Evolutionary conservation across 768 basidiomycete species (phyloP).

Genomic region (Suillus hirtellus): DNA sequence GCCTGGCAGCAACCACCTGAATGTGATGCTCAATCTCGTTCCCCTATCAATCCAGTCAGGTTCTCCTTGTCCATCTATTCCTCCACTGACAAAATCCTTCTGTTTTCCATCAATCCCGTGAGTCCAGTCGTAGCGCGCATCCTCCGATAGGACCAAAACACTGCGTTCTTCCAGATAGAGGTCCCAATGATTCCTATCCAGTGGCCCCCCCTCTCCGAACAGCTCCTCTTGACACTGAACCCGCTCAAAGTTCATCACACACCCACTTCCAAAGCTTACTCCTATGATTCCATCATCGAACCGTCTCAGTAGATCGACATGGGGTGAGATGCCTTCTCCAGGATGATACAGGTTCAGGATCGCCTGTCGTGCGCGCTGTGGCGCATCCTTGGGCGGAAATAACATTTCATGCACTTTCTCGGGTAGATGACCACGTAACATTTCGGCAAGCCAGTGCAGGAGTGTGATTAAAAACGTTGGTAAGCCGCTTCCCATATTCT

Average conservation of each 20-base stretch:
- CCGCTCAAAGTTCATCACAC: constrained; percentile 72
- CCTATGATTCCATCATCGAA: constrained; percentile 92
- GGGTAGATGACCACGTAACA: constrained; percentile 55
- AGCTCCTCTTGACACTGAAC: constrained; percentile 17
- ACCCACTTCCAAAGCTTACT: constrained; percentile 78
- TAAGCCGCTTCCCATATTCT: constrained; percentile 42
- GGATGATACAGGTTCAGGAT: constrained; percentile 90
- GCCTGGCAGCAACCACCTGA: constrained; percentile 83
- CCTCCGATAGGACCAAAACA: constrained; percentile 74
- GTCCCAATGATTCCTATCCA: constrained; percentile 31
- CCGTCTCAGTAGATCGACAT: constrained; percentile 81
- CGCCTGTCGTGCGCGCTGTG: constrained; percentile 67
- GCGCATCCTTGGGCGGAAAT: constrained; percentile 48
- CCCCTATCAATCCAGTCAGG: constrained; percentile 50
- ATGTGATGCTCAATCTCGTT: constrained; percentile 76
- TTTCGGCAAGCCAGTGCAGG: constrained; percentile 46
- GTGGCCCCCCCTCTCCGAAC: constrained; percentile 1
- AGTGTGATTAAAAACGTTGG: constrained; percentile 58
- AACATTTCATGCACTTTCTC: constrained; percentile 51
- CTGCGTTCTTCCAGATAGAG: constrained; percentile 77
- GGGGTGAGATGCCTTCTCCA: constrained; percentile 86
- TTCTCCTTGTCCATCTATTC: constrained; percentile 20
- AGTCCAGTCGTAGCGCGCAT: constrained; percentile 83
- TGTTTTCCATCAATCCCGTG: constrained; percentile 77
- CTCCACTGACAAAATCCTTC: constrained; percentile 55